Evolutionary conservation across 139 green algal species (phyloP), one percentile per base, ranked within the genome.

Genomic region (Closterium sp.): DNA sequence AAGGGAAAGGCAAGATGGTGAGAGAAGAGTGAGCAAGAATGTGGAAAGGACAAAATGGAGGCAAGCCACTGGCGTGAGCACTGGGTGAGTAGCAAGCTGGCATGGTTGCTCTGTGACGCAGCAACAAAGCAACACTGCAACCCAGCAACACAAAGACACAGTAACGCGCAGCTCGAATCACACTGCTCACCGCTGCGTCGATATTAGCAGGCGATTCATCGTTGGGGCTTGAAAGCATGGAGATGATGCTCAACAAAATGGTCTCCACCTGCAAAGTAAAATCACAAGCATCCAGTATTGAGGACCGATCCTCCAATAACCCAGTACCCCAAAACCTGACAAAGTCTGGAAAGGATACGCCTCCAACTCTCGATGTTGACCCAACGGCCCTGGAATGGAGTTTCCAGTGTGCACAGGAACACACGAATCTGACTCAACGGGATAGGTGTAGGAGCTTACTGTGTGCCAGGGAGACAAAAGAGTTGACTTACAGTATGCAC

Each of bases 231-330:
- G 97, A 99, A 27, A 99, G 96, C 98, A 99, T 99, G 86, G 96
- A 98, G 86, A 99, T 99, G 95, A 99, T 99, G 38, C 96, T 98
- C 42, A 99, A 96, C 95, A 99, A 97, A 90, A 99, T 99, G 7
- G 97, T 98, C 95, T 99, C 98, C 30, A 99, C 97, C 97, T 98
- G 96, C 5, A 3, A 84, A 91, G 24, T 19, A 50, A 50, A 50
- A 50, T 17, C 38, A 50, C 7, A 50, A 13, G 38, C 38, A 50
- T 9, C 1, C 7, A 50, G 38, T 1, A 13, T 50, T 50, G 38
- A 50, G 38, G 38, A 50, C 13, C 38, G 0, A 50, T 50, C 7
- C 38, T 50, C 7, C 38, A 50, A 9, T 50, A 50, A 50, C 5
- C 38, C 38, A 50, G 38, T 50, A 50, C 38, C 5, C 5, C 38